A percentile compares a stretch with the other conserved stretches of the same genome.
phyloP scores from a whole-genome alignment of 768 basidiomycete species.

The Cystobasidium tubakii region DNA sequence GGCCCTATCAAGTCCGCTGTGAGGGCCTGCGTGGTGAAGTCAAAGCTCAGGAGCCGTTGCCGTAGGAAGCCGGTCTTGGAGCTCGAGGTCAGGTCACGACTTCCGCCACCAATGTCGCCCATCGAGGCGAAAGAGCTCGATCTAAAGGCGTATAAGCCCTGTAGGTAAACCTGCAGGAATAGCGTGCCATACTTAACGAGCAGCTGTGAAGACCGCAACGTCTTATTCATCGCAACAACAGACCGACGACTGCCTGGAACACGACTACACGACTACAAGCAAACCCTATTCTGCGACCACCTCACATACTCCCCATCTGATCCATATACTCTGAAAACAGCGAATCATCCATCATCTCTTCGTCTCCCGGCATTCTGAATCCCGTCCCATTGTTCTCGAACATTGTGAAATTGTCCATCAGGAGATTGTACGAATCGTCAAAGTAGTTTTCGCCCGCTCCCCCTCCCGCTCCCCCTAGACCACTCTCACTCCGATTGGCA shows the following conservation, averaged over 20 bases:
- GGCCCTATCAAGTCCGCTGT: too few relatives aligned
- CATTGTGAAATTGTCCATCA: not conserved
- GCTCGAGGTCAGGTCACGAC: too few relatives aligned
- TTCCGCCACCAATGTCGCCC: too few relatives aligned
- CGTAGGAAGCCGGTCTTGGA: too few relatives aligned
- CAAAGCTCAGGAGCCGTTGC: too few relatives aligned
- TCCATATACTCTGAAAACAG: constrained; percentile 6
- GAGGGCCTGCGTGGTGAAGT: too few relatives aligned
- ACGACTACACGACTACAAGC: too few relatives aligned
- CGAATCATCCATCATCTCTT: constrained; percentile 11
- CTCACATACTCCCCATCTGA: constrained; percentile 12
- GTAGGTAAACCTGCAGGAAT: too few relatives aligned
- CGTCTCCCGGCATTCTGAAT: not conserved
- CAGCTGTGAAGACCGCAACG: too few relatives aligned
- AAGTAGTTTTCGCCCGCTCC: not conserved
- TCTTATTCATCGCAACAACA: constrained; percentile 11
- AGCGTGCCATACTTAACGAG: too few relatives aligned
- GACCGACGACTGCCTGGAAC: not conserved
- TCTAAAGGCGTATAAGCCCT: too few relatives aligned
- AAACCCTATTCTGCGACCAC: not conserved
- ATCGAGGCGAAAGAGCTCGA: too few relatives aligned
- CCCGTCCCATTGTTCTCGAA: not conserved
- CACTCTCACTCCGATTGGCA: not conserved
- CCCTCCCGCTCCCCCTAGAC: not conserved
- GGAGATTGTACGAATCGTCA: constrained; percentile 4